Evolutionary conservation across 768 basidiomycete genomes (phyloP), one percentile per base, ranked within the genome.

Genomic region (Agrocybe chaxingu): DNA sequence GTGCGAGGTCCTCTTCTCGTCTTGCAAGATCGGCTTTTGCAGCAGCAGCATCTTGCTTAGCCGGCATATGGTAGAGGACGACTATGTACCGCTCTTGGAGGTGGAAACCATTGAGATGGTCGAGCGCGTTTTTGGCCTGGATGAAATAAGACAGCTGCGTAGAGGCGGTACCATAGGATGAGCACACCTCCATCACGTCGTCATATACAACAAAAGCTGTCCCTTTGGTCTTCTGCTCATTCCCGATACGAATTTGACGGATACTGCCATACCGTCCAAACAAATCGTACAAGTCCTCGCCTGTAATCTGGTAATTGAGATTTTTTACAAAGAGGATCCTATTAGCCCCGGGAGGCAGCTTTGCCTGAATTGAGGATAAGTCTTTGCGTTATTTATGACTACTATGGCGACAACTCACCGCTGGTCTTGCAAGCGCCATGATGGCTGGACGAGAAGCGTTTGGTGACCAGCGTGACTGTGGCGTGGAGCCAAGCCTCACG

Each of bases 21-120:
- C 84, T 82, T 10, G 92, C 90, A 45, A 98, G 71, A 58, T 98
- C 96, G 16, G 92, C 90, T 64, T 97, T 97, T 10, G 89, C 88
- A 6, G 92, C 87, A 1, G 92, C 92, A 1, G 92, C 92, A 60
- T 95, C 92, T 62, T 95, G 92, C 68, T 94, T 92, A n/a, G 92
- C 87, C 34, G 94, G 92, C 86, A 98, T 96, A 65, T 98, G 95
- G 63, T 96, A 98, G 29, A 98, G 74, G 7, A 98, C 96, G 50
- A 99, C 96, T 47, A 99, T 96, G 70, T 98, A 99, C 19, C 96
- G 88, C 69, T 97, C 96, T 72, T 94, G 93, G 51, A 99, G 68
- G 72, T 99, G 96, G 74, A 99, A 99, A 40, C 96, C 96, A 60
- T 98, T 98, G 63, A 98, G 69, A 68, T 97, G 94, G 64, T 95